Evolutionary conservation across 129 eudicot species (phyloP), one percentile per base, ranked within the genome.

Genomic region (Heracleum sosnowskyi): DNA sequence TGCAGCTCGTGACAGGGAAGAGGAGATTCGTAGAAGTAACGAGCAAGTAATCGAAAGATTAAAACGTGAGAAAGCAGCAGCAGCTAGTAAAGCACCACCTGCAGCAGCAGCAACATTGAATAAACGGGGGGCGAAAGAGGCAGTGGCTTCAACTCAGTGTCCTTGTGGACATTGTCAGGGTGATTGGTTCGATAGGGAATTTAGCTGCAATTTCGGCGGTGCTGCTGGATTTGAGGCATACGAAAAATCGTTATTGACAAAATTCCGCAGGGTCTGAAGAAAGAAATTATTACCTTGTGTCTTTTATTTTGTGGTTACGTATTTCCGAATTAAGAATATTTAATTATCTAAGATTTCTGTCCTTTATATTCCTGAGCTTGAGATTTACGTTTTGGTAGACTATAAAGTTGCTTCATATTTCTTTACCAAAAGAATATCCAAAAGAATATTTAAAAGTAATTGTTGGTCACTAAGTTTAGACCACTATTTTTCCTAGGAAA

Each of bases 221-320:
- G 82, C 84, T 78, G 79, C 84, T 51, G 28, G 29, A 28, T 84
- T 85, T 81, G 91, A 90, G 53, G 92, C 92, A 17, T 84, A 78
- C 79, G 94, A 91, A 79, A 86, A 86, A 53, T 90, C 94, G 0
- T 90, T 95, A 10, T 85, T 95, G 77, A 84, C 86, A 64, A 91
- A 95, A 83, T 77, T 95, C 75, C 82, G 44, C 68, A 91, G 87
- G 93, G 98, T 92, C 40, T 57, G 40, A 51, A n/a, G n/a, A n/a
- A n/a, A n/a, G n/a, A n/a, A 53, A 44, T 37, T 71, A 53, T 49
- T 45, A 4, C 40, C 24, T 73, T 12, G 66, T 16, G 5, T 31
- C 66, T 64, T 13, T 1, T 18, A 16, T 66, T 77, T 42, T 13
- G 4, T 62, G 5, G 24, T 13, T 4, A 41, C 41, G 26, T 41